These are phyloP conservation scores for Abrus precatorius DNA, from an alignment of 306 rosid genomes.

Conservation along the genomic window DNA sequence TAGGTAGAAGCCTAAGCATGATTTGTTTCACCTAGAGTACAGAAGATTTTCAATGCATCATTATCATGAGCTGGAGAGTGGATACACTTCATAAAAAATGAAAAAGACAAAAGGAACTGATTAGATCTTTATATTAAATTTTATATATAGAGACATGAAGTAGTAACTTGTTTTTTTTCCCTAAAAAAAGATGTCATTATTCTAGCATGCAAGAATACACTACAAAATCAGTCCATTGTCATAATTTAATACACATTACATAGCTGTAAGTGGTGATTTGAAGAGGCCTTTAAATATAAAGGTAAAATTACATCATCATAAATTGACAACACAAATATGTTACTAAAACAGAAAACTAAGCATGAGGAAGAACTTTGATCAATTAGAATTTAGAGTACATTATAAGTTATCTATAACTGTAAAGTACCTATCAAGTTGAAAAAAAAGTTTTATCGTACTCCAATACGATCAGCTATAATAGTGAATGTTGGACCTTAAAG, in stretches of 20 bases:
- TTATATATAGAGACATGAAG: neutral
- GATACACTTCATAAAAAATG: neutral
- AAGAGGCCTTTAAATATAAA: neutral
- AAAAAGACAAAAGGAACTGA: no score
- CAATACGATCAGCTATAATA: no score
- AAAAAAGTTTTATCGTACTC: no score
- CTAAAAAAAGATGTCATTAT: neutral
- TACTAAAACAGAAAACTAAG: neutral
- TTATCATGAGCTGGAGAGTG: neutral
- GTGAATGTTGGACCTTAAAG: no score
- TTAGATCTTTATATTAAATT: no score
- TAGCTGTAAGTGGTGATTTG: neutral
- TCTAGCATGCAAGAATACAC: neutral
- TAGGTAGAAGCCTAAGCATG: neutral
- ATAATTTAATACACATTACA: neutral
- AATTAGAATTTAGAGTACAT: neutral
- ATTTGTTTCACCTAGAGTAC: neutral
- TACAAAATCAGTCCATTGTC: neutral
- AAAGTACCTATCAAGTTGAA: no score
- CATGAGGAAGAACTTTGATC: neutral
- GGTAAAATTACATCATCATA: neutral
- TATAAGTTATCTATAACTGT: no score
- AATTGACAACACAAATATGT: neutral
- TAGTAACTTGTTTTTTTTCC: neutral
- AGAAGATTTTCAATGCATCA: neutral